phyloP scores from a whole-genome alignment of 805 yeast genomes.

The Komagataella pastoris region DNA sequence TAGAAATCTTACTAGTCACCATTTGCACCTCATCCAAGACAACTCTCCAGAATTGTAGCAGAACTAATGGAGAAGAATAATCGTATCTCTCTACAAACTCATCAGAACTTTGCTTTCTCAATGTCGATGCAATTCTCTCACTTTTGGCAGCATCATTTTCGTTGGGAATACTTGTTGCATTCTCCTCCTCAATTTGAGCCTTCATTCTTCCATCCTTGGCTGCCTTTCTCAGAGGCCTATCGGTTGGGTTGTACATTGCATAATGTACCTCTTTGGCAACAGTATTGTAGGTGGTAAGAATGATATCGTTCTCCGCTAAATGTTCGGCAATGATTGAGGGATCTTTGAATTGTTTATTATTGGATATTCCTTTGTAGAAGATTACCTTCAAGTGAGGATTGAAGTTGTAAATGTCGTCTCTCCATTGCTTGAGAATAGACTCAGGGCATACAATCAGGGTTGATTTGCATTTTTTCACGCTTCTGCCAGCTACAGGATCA shows the following conservation, averaged over 20 bases:
- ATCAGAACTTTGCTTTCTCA: background rate
- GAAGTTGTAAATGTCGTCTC: slow-evolving; percentile 45
- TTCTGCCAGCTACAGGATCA: slow-evolving; percentile 28
- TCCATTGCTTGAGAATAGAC: slow-evolving; percentile 79
- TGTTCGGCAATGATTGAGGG: slow-evolving; percentile 32
- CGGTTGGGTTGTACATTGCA: slow-evolving; percentile 57
- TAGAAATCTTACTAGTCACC: slow-evolving; percentile 61
- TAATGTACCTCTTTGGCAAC: slow-evolving; percentile 67
- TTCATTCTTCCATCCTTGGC: slow-evolving; percentile 13
- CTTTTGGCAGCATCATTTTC: background rate
- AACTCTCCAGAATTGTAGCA: slow-evolving; percentile 80
- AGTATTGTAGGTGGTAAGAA: slow-evolving; percentile 64
- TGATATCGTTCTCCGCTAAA: slow-evolving; percentile 55
- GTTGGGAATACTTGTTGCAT: background rate
- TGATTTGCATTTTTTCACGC: slow-evolving; percentile 42
- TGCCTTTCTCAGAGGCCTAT: slow-evolving; percentile 29
- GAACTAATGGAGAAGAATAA: slow-evolving; percentile 71
- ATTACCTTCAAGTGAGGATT: slow-evolving; percentile 52
- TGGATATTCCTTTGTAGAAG: slow-evolving; percentile 45
- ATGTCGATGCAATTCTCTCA: background rate
- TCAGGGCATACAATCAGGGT: slow-evolving; percentile 81
- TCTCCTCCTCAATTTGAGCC: background rate
- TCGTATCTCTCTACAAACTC: slow-evolving; percentile 23
- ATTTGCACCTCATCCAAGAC: slow-evolving; percentile 91
- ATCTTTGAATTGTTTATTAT: slow-evolving; percentile 17